Conservation (phyloP, 805 yeast genomes). For the Debaryomyces castellii region DNA sequence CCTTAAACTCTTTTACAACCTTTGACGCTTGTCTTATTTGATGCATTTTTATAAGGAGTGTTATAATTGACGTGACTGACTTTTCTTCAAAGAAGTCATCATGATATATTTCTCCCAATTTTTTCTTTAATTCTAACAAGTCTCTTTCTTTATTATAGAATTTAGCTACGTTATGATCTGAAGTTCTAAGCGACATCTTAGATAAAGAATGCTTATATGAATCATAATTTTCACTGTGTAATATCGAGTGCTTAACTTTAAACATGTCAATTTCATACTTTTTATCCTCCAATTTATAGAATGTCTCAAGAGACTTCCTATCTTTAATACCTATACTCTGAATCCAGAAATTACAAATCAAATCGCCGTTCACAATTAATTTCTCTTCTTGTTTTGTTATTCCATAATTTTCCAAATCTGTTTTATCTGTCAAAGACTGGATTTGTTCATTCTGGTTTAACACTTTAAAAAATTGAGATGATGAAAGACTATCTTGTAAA, state of each 20-base stretch:
- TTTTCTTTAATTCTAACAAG: conserved; percentile 30
- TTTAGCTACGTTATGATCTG: conserved; percentile 18
- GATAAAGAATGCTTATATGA: conserved; percentile 23
- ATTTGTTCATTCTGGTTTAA: conserved; percentile 48
- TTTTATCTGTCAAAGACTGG: conserved; percentile 27
- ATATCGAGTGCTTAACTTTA: conserved; percentile 16
- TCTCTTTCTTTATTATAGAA: conserved; percentile 28
- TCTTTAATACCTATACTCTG: conserved; percentile 26
- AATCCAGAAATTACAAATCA: conserved; percentile 39
- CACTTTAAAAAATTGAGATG: conserved; percentile 68
- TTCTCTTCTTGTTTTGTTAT: conserved; percentile 11
- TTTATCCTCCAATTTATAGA: conserved; percentile 31
- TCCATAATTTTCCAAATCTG: conserved; percentile 13
- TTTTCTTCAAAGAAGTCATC: conserved; percentile 25
- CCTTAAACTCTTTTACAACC: conserved; percentile 31
- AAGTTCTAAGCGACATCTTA: conserved; percentile 18
- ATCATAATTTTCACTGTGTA: conserved; percentile 17
- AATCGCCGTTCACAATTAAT: conserved; percentile 35
- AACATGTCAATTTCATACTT: conserved; percentile 16
- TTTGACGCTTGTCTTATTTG: conserved; percentile 35
- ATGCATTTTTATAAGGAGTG: conserved; percentile 30
- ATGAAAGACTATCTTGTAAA: conserved; percentile 53
- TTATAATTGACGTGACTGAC: conserved; percentile 25
- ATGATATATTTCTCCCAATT: conserved; percentile 33
- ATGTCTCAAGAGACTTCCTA: conserved; percentile 23